These are phyloP conservation scores for Ilex aquifolium DNA, from an alignment of 257 asterid genomes.

Conservation along the genomic window DNA sequence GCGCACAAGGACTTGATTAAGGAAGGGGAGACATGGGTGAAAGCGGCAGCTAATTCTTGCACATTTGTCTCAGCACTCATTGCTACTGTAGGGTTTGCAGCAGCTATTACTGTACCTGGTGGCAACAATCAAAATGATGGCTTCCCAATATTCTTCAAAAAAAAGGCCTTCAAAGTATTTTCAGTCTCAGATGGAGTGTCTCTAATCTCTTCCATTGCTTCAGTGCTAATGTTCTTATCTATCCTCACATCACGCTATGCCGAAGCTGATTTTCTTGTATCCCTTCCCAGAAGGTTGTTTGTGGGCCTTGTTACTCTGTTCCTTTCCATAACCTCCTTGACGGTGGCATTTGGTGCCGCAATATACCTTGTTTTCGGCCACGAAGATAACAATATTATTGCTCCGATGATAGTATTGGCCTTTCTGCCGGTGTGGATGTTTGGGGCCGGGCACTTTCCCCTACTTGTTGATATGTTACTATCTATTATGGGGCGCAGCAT, in stretches of 20 bases:
- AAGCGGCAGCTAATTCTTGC: slow-evolving; percentile 12
- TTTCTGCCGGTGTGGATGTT: too few species aligned
- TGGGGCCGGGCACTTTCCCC: too few species aligned
- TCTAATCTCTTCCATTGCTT: slow-evolving; percentile 4
- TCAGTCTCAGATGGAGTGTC: slow-evolving; percentile 6
- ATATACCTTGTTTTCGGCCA: slow-evolving; percentile 4
- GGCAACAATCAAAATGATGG: background rate
- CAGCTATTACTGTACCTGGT: slow-evolving; percentile 5
- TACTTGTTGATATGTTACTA: too few species aligned
- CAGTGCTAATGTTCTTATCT: slow-evolving; percentile 6
- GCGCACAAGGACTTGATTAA: background rate
- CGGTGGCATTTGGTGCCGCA: background rate
- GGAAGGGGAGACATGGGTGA: slow-evolving; percentile 10
- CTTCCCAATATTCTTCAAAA: background rate
- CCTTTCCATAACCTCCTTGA: slow-evolving; percentile 7
- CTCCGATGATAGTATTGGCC: too few species aligned
- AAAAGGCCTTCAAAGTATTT: background rate
- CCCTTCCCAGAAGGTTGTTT: slow-evolving; percentile 3
- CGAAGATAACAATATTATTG: too few species aligned
- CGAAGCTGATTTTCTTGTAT: slow-evolving; percentile 1
- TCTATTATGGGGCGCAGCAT: too few species aligned
- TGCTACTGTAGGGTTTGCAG: slow-evolving; percentile 5
- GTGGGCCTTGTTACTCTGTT: background rate
- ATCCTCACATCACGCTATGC: slow-evolving; percentile 4
- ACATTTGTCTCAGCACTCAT: slow-evolving; percentile 1